Conservation (phyloP, 768 basidiomycete species). For the Russula olivacea region DNA sequence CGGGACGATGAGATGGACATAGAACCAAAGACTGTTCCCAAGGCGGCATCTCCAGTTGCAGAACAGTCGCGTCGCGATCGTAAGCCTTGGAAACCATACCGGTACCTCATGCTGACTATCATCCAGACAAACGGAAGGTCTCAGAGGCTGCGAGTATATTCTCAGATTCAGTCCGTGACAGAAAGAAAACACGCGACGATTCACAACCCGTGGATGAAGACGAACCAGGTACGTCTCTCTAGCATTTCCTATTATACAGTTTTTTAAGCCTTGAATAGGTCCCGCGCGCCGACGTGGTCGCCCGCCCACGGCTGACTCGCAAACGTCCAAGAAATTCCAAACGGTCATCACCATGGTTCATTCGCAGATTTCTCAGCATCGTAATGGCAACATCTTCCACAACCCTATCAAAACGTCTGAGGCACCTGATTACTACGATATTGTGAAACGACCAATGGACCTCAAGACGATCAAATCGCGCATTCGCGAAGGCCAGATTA, state of each 20-base stretch:
- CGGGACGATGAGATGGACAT: constrained; percentile 6
- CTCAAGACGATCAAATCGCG: constrained; percentile 86
- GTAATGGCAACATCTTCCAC: constrained; percentile 85
- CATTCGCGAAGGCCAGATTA: constrained; percentile 77
- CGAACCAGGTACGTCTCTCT: constrained; percentile 36
- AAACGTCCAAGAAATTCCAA: constrained; percentile 65
- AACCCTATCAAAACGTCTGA: constrained; percentile 84
- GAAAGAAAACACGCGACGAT: constrained; percentile 58
- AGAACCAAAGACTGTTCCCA: constrained; percentile 7
- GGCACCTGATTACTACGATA: constrained; percentile 87
- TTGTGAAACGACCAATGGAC: constrained; percentile 94
- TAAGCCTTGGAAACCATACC: constrained; percentile 10
- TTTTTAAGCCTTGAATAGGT: constrained; percentile 7
- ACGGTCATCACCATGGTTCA: constrained; percentile 77
- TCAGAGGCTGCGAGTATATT: constrained; percentile 45
- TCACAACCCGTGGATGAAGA: constrained; percentile 65
- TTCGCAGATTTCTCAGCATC: constrained; percentile 75
- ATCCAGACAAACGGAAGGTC: constrained; percentile 61
- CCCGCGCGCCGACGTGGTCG: constrained; percentile 27
- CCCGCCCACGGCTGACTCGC: constrained; percentile 24
- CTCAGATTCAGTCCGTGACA: constrained; percentile 42
- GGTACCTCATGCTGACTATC: background rate
- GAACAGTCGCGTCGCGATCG: constrained; percentile 21
- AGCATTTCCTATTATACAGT: background rate
- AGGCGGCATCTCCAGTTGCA: constrained; percentile 5